Evolutionary conservation across 768 basidiomycete species (phyloP).

Genomic region (Paxillus ammoniavirescens): DNA sequence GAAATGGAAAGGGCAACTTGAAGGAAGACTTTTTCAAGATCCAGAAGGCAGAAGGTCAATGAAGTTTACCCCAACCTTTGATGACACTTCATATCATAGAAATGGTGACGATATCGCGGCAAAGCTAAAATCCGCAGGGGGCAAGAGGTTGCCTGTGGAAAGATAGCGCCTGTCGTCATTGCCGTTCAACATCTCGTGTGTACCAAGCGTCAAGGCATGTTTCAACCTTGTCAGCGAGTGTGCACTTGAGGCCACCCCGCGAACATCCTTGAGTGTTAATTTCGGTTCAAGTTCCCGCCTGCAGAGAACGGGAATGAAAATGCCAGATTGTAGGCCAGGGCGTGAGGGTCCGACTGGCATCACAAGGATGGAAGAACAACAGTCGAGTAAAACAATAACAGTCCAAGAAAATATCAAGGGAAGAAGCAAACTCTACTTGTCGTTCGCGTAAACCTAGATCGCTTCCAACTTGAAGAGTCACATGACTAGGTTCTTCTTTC

Average conservation of each 20-base stretch:
- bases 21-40: background rate
- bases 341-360: too few relatives aligned
- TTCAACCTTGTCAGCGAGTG: background rate
- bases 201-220: background rate
- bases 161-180: background rate
- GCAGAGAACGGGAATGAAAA: background rate
- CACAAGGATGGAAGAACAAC: background rate
- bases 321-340: background rate
- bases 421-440: background rate
- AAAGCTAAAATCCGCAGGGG: background rate
- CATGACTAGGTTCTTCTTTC: background rate
- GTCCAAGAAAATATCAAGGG: background rate
- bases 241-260: background rate
- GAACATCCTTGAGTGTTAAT: background rate
- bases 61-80: conserved; percentile 3
- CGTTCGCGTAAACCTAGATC: background rate
- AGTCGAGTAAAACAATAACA: background rate
- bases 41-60: background rate
- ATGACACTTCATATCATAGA: conserved; percentile 6
- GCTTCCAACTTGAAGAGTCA: background rate
- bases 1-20: conserved; percentile 9
- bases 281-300: background rate
- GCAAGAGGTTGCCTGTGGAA: background rate
- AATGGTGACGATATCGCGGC: conserved; percentile 19
- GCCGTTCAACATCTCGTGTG: background rate